Percentiles rank a stretch among this genome's conserved stretches.
These are phyloP conservation scores for Fagopyrum homotropicum DNA, from an alignment of 148 eudicot genomes.

Conservation along the genomic window DNA sequence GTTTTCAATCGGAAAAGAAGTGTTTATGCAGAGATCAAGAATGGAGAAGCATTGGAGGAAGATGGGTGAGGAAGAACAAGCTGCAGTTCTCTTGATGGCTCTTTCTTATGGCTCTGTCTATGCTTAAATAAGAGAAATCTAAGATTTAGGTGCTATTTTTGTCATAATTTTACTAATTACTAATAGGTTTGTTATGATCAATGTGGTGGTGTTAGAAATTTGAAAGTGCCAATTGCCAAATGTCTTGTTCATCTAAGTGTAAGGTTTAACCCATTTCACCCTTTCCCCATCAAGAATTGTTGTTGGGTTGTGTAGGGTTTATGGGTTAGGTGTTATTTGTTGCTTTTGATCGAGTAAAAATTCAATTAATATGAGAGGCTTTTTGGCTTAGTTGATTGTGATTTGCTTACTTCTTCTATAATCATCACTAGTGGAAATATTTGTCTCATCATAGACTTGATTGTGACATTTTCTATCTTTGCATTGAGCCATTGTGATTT, in stretches of 20 bases:
- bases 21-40: conserved; percentile 61
- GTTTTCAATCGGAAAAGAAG: conserved; percentile 46
- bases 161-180: conserved; percentile 5
- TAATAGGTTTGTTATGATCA: conserved; percentile 5
- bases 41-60: conserved; percentile 46
- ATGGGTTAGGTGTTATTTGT: conserved; percentile 7
- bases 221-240: neutral
- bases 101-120: conserved; percentile 10
- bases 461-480: neutral
- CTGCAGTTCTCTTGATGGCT: conserved; percentile 11
- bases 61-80: conserved; percentile 18
- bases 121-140: neutral
- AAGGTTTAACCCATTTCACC: neutral
- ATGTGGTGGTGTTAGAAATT: conserved; percentile 7
- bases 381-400: neutral
- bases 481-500: neutral
- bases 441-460: neutral
- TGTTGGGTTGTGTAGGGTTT: conserved; percentile 8
- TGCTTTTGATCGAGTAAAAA: conserved; percentile 6
- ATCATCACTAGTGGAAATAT: neutral
- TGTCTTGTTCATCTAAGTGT: conserved; percentile 5
- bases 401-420: neutral
- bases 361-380: conserved; percentile 11
- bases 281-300: conserved; percentile 8
- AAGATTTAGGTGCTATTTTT: neutral